A percentile compares a stretch with the other conserved stretches of the same genome.
These are phyloP conservation scores for Purpureocillium lavendulum DNA, from an alignment of 2,329 filamentous ascomycete species.

Conservation along the genomic window DNA sequence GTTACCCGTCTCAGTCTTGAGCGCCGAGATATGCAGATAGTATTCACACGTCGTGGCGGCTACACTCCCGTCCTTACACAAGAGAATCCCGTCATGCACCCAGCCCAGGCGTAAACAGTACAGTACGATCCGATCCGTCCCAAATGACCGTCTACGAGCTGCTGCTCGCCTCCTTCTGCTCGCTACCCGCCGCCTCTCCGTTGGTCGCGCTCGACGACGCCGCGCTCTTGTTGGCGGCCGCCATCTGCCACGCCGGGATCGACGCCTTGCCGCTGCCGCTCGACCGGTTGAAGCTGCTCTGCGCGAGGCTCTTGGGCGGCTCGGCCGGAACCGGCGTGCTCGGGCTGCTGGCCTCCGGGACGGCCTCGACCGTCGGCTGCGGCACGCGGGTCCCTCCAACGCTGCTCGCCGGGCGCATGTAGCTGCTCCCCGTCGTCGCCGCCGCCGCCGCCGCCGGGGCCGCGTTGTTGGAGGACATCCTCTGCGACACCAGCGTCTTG, in stretches of 20 bases:
- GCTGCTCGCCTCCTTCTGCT: slow-evolving; percentile 4
- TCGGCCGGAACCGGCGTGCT: slow-evolving; percentile 17
- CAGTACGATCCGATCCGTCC: not conserved
- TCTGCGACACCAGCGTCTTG: slow-evolving; percentile 71
- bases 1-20: too few species aligned
- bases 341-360: slow-evolving; percentile 11
- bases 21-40: too few species aligned
- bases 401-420: slow-evolving; percentile 14
- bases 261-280: slow-evolving; percentile 47
- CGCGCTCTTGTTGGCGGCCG: slow-evolving; percentile 49
- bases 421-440: slow-evolving; percentile 12
- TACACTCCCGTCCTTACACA: too few species aligned
- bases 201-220: slow-evolving; percentile 17
- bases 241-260: slow-evolving; percentile 76
- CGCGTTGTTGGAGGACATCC: slow-evolving; percentile 42
- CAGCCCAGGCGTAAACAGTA: not conserved
- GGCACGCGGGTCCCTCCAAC: slow-evolving; percentile 15
- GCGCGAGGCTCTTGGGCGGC: slow-evolving; percentile 20
- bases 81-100: too few species aligned
- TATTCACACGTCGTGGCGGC: too few species aligned
- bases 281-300: slow-evolving; percentile 24
- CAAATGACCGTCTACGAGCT: slow-evolving; percentile 3
- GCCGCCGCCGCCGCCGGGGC: slow-evolving; percentile 11
- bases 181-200: slow-evolving; percentile 10
- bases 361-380: slow-evolving; percentile 10